Evolutionary conservation across 192 early-diverging fungal species (phyloP), one percentile per base, ranked within the genome.

Genomic region (Mortierella alpina): DNA sequence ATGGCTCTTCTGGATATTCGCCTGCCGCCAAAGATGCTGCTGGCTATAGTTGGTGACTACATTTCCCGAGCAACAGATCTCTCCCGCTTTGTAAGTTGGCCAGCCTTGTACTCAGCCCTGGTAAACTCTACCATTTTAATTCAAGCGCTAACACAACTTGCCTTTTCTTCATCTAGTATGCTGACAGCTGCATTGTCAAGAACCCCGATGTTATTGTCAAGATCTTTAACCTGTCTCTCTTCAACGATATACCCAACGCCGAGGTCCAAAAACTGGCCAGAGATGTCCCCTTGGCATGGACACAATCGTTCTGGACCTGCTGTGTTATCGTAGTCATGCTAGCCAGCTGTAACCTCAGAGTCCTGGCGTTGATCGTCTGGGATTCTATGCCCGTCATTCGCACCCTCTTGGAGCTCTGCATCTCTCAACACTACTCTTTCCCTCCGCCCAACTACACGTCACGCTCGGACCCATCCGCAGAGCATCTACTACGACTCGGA

Each of bases 341-440:
- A 5, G 68, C 75, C 0, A 60, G 51, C 52, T 79, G 75, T 51
- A 79, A 79, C 56, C 75, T 52, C 64, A 80, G 77, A 53, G 72
- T 80, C 22, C 59, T 80, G 3, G 77, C 77, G 11, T 60, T 80
- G 48, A 59, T 80, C 42, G 77, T 80, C 5, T 80, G 77, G 77
- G 77, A 80, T 59, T 80, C 77, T 17, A 80, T 80, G 77, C 77
- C 77, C 6, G 77, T 80, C 46, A 66, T 80, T 17, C 63, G 77
- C 5, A 64, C 66, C 8, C 60, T 80, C 10, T 22, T 80, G 59
- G 77, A 80, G 23, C 22, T 80, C 10, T 80, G 77, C 31, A 68
- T 80, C 47, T 80, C 77, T 46, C 77, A 80, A 47, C 77, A 80
- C 59, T 80, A 72, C 45, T 63, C 77, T 2, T 80, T 80, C 50